Percentiles rank a stretch among this genome's conserved stretches.
phyloP scores from a whole-genome alignment of 2,329 filamentous ascomycete species.

The Ophiocordyceps camponoti-leonardi region DNA sequence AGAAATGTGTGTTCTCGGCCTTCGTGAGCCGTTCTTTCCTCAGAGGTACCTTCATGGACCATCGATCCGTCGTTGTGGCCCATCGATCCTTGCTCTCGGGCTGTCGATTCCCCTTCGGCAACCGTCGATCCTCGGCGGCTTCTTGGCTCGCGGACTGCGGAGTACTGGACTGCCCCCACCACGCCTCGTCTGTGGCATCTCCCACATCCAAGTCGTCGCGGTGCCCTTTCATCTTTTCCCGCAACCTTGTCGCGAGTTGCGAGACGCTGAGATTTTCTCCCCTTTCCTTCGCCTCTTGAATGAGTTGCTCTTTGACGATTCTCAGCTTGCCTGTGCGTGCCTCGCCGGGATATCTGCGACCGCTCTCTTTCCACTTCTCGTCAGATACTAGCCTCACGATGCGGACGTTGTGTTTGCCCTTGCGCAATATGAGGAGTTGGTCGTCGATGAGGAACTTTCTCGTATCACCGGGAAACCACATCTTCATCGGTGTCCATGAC shows the following conservation, averaged over 20 bases:
- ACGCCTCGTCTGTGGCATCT: constrained; percentile 3
- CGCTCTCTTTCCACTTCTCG: constrained; percentile 31
- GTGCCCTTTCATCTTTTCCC: no score
- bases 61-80: no score
- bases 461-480: constrained; percentile 39
- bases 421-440: constrained; percentile 40
- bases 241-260: no score
- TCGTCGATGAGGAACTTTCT: constrained; percentile 42
- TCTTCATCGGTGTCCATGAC: constrained; percentile 43
- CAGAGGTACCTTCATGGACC: no score
- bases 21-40: no score
- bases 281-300: constrained; percentile 15
- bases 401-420: constrained; percentile 45
- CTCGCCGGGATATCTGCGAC: constrained; percentile 35
- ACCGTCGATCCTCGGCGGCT: no score
- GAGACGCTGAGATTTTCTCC: constrained; percentile 4
- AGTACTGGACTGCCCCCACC: not conserved
- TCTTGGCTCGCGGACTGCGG: no score
- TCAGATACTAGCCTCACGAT: constrained; percentile 42
- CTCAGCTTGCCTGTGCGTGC: constrained; percentile 30
- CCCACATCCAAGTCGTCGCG: no score
- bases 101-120: no score
- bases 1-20: no score
- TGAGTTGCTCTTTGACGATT: constrained; percentile 20
- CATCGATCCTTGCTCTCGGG: no score